Percentiles rank a stretch among this genome's conserved stretches.
Evolutionary conservation across 192 early-diverging fungal species (phyloP).

Genomic region (Paraglomus brasilianum): DNA sequence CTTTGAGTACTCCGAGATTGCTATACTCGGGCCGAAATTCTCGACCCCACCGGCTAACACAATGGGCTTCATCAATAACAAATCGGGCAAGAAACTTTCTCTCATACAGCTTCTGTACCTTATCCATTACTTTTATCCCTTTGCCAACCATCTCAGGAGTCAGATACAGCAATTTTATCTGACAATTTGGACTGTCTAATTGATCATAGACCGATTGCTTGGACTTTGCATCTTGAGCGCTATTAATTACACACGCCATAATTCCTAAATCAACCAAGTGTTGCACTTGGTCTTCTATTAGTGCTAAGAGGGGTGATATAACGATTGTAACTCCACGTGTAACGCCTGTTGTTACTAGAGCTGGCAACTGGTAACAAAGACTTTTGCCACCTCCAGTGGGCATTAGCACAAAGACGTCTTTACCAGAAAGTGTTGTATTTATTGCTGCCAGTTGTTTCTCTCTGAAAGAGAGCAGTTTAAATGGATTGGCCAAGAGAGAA

Average conservation of each 20-base stretch:
- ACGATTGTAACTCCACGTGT: slow-evolving; percentile 83
- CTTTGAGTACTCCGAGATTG: slow-evolving; percentile 63
- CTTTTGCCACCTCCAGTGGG: slow-evolving; percentile 97
- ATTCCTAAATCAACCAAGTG: slow-evolving; percentile 48
- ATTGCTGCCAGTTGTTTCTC: slow-evolving; percentile 87
- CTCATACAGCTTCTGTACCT: slow-evolving; percentile 55
- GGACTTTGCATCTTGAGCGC: slow-evolving; percentile 51
- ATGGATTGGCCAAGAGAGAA: slow-evolving; percentile 64
- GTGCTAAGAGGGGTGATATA: slow-evolving; percentile 90
- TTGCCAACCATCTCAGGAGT: slow-evolving; percentile 86
- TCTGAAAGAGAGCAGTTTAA: slow-evolving; percentile 76
- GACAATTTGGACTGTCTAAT: slow-evolving; percentile 46
- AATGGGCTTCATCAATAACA: slow-evolving; percentile 97
- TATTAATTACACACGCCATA: slow-evolving; percentile 51
- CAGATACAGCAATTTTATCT: slow-evolving; percentile 74
- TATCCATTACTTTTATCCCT: slow-evolving; percentile 55
- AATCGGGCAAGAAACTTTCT: slow-evolving; percentile 76
- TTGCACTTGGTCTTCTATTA: slow-evolving; percentile 93
- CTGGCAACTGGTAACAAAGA: slow-evolving; percentile 93
- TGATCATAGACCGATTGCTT: slow-evolving; percentile 58
- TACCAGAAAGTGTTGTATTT: slow-evolving; percentile 77
- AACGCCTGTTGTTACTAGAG: slow-evolving; percentile 45
- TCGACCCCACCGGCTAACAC: slow-evolving; percentile 95
- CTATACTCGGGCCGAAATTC: slow-evolving; percentile 96
- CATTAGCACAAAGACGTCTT: slow-evolving; percentile 96